Percentiles rank a stretch among this genome's conserved stretches.
These are phyloP conservation scores for Simplicillium sp. DNA, from an alignment of 2,329 filamentous ascomycete genomes.

Conservation along the genomic window DNA sequence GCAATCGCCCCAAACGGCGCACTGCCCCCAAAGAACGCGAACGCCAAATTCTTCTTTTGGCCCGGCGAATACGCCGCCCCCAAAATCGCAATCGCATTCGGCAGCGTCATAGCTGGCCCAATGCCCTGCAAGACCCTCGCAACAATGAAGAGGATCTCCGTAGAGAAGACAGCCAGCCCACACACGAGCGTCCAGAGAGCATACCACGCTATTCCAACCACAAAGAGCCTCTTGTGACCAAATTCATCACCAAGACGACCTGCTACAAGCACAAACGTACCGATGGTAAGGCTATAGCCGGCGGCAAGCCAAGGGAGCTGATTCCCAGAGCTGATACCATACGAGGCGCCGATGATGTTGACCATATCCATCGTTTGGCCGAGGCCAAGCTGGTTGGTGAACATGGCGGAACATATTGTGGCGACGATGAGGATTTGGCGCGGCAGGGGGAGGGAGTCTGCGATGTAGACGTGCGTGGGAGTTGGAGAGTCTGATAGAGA, in stretches of 20 bases:
- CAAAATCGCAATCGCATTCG: conserved; percentile 55
- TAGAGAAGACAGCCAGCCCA: conserved; percentile 30
- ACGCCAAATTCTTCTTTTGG: conserved; percentile 48
- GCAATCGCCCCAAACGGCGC: conserved; percentile 35
- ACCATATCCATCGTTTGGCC: conserved; percentile 31
- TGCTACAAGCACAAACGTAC: conserved; percentile 48
- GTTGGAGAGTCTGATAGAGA: not conserved
- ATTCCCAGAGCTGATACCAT: conserved; percentile 30
- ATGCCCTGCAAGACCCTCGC: conserved; percentile 49
- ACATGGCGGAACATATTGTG: conserved; percentile 13
- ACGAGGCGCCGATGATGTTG: conserved; percentile 34
- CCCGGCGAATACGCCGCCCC: conserved; percentile 48
- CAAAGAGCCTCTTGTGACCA: conserved; percentile 45
- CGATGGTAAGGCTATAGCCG: conserved; percentile 44
- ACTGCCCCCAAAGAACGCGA: conserved; percentile 38
- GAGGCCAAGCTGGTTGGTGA: conserved; percentile 3
- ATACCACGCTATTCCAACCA: conserved; percentile 46
- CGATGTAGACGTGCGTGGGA: not conserved
- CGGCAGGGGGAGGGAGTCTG: not conserved
- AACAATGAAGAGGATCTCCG: conserved; percentile 35
- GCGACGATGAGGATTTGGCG: not conserved
- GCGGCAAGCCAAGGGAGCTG: conserved; percentile 47
- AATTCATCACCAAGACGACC: conserved; percentile 48
- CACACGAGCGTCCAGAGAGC: conserved; percentile 40
- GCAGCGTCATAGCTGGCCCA: conserved; percentile 52